phyloP scores from a whole-genome alignment of 495 filamentous ascomycete species.

The Cairneyella variabilis region DNA sequence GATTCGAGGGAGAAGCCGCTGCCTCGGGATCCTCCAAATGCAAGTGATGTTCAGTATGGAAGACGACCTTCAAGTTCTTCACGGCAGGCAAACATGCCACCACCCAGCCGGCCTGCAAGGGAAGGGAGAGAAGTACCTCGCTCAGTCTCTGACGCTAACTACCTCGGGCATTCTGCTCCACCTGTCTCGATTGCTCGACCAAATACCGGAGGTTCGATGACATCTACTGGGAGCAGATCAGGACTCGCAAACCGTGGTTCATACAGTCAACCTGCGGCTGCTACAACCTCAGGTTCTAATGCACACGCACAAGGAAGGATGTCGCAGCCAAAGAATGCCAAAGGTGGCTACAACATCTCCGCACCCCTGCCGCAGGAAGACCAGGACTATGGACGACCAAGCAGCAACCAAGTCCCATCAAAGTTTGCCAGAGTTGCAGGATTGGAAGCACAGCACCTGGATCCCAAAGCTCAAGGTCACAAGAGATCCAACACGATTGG shows the following conservation, averaged over 20 bases:
- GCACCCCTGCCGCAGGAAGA: constrained; percentile 59
- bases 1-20: constrained; percentile 45
- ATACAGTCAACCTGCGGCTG: constrained; percentile 85
- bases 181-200: constrained; percentile 56
- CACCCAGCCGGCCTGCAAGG: constrained; percentile 49
- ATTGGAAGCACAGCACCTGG: constrained; percentile 40
- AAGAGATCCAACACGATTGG: constrained; percentile 88
- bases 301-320: constrained; percentile 87
- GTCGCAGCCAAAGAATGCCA: constrained; percentile 68
- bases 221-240: constrained; percentile 54
- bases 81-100: constrained; percentile 41
- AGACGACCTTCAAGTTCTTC: constrained; percentile 45
- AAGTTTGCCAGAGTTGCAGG: constrained; percentile 49
- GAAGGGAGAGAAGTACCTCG: constrained; percentile 43
- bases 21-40: constrained; percentile 44
- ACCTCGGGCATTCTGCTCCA: constrained; percentile 35
- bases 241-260: constrained; percentile 72
- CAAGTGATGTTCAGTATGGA: constrained; percentile 34
- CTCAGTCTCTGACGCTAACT: constrained; percentile 45
- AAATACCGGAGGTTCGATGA: constrained; percentile 77
- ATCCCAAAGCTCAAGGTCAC: constrained; percentile 76
- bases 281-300: constrained; percentile 84
- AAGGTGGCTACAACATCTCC: constrained; percentile 71
- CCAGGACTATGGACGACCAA: constrained; percentile 55
- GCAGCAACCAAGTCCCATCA: constrained; percentile 34